Evolutionary conservation across 2,329 filamentous ascomycete species (phyloP).

Genomic region (Exophiala dermatitidis): DNA sequence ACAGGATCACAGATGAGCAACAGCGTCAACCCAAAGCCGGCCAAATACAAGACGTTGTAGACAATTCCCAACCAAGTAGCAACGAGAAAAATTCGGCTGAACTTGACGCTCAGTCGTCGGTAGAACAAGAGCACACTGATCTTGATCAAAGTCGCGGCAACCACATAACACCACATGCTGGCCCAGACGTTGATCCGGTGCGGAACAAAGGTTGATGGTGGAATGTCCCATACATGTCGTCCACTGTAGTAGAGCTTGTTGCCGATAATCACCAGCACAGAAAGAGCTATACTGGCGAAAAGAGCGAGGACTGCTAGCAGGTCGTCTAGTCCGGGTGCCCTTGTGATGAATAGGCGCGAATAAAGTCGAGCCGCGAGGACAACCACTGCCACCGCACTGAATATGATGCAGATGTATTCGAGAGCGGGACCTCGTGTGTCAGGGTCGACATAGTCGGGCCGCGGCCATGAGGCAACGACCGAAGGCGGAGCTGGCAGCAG

Average conservation of each 20-base stretch:
- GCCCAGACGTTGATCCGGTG: slow-evolving; percentile 24
- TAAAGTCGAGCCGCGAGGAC: slow-evolving; percentile 27
- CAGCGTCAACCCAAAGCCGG: slow-evolving; percentile 20
- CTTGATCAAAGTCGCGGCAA: slow-evolving; percentile 16
- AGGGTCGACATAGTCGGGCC: slow-evolving; percentile 31
- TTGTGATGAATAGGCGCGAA: slow-evolving; percentile 29
- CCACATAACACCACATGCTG: slow-evolving; percentile 18
- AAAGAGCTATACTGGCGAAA: slow-evolving; percentile 12
- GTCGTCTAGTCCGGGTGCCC: slow-evolving; percentile 23
- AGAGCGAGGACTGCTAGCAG: slow-evolving; percentile 19
- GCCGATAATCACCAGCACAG: slow-evolving; percentile 22
- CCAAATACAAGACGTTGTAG: slow-evolving; percentile 24
- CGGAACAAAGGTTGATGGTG: slow-evolving; percentile 8
- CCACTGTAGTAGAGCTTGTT: slow-evolving; percentile 21
- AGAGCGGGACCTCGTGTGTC: slow-evolving; percentile 27
- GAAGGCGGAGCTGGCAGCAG: slow-evolving; percentile 7
- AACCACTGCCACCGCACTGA: slow-evolving; percentile 25
- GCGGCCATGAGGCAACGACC: slow-evolving; percentile 28
- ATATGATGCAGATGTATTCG: slow-evolving; percentile 26
- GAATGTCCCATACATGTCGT: slow-evolving; percentile 26
- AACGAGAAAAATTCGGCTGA: slow-evolving; percentile 19
- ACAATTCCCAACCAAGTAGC: slow-evolving; percentile 27
- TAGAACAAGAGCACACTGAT: slow-evolving; percentile 28
- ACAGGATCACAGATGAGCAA: slow-evolving; percentile 22
- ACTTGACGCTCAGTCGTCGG: slow-evolving; percentile 25